Evolutionary conservation across 2,329 filamentous ascomycete species (phyloP).

Genomic region (Xylaria sp.): DNA sequence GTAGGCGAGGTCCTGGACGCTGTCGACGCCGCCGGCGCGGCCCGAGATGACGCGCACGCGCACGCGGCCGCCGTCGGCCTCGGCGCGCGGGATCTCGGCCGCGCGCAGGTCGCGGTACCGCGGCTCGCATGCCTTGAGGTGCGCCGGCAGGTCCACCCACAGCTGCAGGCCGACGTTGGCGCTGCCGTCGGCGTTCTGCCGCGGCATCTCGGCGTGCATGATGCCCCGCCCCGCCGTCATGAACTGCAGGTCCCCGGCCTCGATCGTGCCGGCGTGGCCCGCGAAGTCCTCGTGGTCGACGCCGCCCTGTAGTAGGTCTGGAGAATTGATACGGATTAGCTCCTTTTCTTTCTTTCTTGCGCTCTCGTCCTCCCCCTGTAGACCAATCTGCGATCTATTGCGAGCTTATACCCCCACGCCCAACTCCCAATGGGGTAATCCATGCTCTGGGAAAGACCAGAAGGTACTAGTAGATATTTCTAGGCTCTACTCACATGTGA

Average conservation of each 20-base stretch:
- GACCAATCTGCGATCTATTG: no score
- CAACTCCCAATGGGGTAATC: no score
- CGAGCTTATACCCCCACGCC: no score
- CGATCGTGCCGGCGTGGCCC: conserved; percentile 70
- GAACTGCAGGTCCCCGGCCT: conserved; percentile 90
- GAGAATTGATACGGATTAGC: conserved; percentile 1
- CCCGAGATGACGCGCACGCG: conserved; percentile 90
- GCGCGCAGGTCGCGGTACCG: conserved; percentile 85
- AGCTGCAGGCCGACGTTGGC: conserved; percentile 88
- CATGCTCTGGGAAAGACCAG: no score
- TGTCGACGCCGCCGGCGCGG: conserved; percentile 80
- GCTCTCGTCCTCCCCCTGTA: no score
- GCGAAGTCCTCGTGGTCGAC: conserved; percentile 42
- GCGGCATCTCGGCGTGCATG: conserved; percentile 94
- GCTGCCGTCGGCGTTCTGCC: conserved; percentile 72
- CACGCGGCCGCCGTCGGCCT: conserved; percentile 72
- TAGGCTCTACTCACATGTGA: no score
- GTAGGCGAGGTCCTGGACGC: conserved; percentile 87
- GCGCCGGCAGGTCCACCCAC: conserved; percentile 87
- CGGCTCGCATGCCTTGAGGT: conserved; percentile 86
- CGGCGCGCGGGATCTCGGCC: conserved; percentile 76
- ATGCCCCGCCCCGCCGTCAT: conserved; percentile 95
- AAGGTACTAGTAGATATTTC: no score
- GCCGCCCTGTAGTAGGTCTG: conserved; percentile 78
- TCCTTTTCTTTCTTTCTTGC: conserved; percentile 44